Evolutionary conservation across 331 rosid species (phyloP), one percentile per base, ranked within the genome.

Genomic region (Malus hybrid): DNA sequence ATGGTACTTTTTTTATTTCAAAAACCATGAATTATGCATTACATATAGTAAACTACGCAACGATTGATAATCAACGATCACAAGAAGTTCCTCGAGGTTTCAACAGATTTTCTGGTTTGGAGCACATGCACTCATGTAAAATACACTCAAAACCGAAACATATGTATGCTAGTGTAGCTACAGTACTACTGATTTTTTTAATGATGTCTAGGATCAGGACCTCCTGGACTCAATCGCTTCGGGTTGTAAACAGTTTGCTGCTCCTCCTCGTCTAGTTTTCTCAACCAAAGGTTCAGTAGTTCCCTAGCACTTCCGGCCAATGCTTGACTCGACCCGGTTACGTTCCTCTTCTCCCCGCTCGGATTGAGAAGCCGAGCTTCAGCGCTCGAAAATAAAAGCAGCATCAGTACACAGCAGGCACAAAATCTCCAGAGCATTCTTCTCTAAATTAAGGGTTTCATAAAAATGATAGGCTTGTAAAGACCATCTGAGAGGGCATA

Each of bases 201-300:
- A 42, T 88, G 88, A 63, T 88, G 92, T 46, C 10, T 70, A 24
- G 89, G 88, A 67, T 85, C 89, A 20, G 89, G 92, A 48, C 92
- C 92, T 7, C 81, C 82, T 1, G 90, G 88, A 71, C 89, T 86
- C 27, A 14, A 5, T 27, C 88, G 73, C 12, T 67, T 75, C 65
- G 84, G 83, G 44, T 50, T 16, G 70, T 71, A 34, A 34, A 6
- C 54, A 33, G 80, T 78, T 31, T 70, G 77, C 46, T 39, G 12
- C 4, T 9, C 12, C 19, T 67, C 73, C 28, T 81, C 75, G 6
- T 62, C 81, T 48, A 39, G 46, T 39, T 67, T 80, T 68, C 79
- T 59, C 69, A 82, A 76, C 60, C 67, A 73, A 63, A 64, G 20
- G 71, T 78, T 65, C 50, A 65, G 76, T 29, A 84, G 75, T 32